Evolutionary conservation across 2,329 filamentous ascomycete species (phyloP), one percentile per base, ranked within the genome.

Genomic region (Neonectria punicea): DNA sequence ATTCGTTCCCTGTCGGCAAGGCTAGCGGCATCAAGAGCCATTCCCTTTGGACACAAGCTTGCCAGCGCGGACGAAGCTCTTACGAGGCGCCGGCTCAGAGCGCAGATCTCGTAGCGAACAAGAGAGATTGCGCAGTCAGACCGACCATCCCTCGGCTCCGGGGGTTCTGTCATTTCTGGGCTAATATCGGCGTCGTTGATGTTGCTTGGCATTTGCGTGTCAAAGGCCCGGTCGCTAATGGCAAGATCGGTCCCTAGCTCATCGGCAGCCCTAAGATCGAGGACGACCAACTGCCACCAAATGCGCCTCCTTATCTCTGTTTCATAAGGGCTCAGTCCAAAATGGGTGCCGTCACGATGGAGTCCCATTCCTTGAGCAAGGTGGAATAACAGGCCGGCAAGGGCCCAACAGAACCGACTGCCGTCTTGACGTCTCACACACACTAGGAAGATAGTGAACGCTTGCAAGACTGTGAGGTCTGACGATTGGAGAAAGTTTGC

Each of bases 281-380:
- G 78, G 3, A 85, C 79, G 44, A 88, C 78, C 10, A 91, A 81
- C n/a, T 84, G 80, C 83, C 86, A 90, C 86, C 88, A 91, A 0
- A 90, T 74, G 2, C 89, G 81, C 22, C 89, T 81, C 41, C 88
- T 81, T 76, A 90, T 85, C 72, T 91, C 87, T 1, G 83, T 83
- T 60, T 90, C 87, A 62, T 87, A 89, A 0, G 86, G 84, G 0
- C 83, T 80, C 5, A 91, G 77, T 1, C 81, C 82, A 41, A 89
- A 81, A 50, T 81, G 76, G 4, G 79, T 77, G 11, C 83, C 82
- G 57, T 90, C 87, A 5, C 86, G 83, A 70, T 91, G 88, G 2
- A 91, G 79, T 1, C 89, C 89, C 69, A 90, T 83, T 2, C 86
- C 84, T 69, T 89, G 87, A 4, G 83, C 87, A 43, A 90, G 85